A percentile compares a stretch with the other conserved stretches of the same genome.
phyloP scores from a whole-genome alignment of 1,284 basidiomycete genomes.

The Puccinia hordei region DNA sequence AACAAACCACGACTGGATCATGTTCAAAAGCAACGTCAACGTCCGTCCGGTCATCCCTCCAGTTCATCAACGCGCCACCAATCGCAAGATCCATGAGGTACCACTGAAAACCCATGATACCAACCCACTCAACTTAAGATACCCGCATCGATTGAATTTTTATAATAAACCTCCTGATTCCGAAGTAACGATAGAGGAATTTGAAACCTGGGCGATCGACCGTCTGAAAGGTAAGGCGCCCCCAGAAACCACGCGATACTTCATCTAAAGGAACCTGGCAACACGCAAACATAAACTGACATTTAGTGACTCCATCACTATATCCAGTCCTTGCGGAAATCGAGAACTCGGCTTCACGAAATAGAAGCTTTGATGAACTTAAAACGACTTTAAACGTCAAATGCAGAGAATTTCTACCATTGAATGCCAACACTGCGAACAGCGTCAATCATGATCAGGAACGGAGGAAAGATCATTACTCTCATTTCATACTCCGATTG shows the following conservation, averaged over 20 bases:
- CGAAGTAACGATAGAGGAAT: conserved; percentile 93
- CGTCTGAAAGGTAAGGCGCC: conserved; percentile 67
- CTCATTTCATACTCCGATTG: conserved; percentile 90
- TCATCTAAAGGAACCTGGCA: background rate
- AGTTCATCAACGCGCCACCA: background rate
- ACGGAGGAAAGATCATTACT: conserved; percentile 81
- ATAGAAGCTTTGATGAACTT: conserved; percentile 75
- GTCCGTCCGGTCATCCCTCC: background rate
- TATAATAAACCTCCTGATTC: conserved; percentile 82
- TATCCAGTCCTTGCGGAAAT: conserved; percentile 82
- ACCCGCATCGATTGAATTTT: conserved; percentile 77
- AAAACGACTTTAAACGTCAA: conserved; percentile 67
- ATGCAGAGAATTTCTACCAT: conserved; percentile 71
- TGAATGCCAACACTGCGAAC: conserved; percentile 65
- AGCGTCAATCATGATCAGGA: conserved; percentile 67
- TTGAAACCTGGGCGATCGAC: conserved; percentile 87
- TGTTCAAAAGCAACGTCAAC: no score
- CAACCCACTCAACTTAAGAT: conserved; percentile 58
- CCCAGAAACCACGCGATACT: no score
- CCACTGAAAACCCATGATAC: background rate
- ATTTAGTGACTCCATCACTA: conserved; percentile 61
- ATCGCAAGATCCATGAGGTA: background rate
- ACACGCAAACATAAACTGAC: background rate
- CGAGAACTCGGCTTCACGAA: conserved; percentile 84
- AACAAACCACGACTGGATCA: no score